Conservation (phyloP, 2,329 filamentous ascomycete species). For the Phialophora tarda region DNA sequence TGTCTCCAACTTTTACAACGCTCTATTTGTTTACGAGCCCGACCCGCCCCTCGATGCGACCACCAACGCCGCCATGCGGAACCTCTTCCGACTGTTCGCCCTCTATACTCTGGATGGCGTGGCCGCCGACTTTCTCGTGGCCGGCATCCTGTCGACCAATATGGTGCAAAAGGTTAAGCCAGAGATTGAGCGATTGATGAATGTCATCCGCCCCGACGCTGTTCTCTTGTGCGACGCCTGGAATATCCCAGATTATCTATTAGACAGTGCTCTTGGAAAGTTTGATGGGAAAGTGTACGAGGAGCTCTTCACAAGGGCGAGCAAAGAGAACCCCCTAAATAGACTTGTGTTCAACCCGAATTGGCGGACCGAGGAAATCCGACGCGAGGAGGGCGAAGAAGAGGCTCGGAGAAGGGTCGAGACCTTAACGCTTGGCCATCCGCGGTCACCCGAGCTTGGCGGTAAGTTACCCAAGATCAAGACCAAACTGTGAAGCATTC, state of each 20-base stretch:
- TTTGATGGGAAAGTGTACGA: conserved; percentile 79
- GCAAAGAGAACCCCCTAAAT: conserved; percentile 74
- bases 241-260: conserved; percentile 78
- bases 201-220: conserved; percentile 74
- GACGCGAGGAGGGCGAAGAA: no score
- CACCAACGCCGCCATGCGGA: conserved; percentile 74
- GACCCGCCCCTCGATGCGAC: conserved; percentile 46
- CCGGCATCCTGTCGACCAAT: conserved; percentile 68
- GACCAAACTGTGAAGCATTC: no score
- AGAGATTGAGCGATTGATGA: conserved; percentile 68
- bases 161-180: conserved; percentile 73
- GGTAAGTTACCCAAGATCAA: no score
- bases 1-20: conserved; percentile 70
- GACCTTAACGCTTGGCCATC: no score
- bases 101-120: conserved; percentile 70
- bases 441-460: no score
- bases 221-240: conserved; percentile 73
- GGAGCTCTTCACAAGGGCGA: conserved; percentile 75
- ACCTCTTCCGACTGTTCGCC: conserved; percentile 71
- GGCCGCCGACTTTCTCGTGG: conserved; percentile 75
- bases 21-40: conserved; percentile 69
- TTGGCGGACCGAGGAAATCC: background rate
- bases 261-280: conserved; percentile 72
- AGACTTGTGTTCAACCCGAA: conserved; percentile 67
- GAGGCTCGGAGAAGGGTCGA: no score